These are phyloP conservation scores for Stagonosporopsis vannaccii DNA, from an alignment of 2,329 filamentous ascomycete species.

Conservation along the genomic window DNA sequence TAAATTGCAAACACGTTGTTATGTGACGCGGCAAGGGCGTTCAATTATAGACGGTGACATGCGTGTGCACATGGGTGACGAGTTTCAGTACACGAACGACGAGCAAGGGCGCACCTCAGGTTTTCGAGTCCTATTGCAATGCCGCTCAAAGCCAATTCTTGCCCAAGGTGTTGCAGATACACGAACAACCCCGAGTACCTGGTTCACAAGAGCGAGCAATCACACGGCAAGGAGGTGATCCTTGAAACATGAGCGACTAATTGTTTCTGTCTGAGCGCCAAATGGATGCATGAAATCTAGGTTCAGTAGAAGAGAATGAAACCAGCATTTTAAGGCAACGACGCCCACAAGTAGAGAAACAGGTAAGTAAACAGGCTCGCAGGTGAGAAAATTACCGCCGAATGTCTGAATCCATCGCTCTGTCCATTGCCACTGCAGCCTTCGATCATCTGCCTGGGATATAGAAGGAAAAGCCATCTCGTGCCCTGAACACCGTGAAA, in stretches of 20 bases:
- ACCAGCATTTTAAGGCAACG: slow-evolving; percentile 12
- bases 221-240: neutral
- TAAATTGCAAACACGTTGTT: slow-evolving; percentile 15
- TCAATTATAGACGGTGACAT: slow-evolving; percentile 10
- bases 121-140: slow-evolving; percentile 3
- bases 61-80: slow-evolving; percentile 14
- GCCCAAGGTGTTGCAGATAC: neutral
- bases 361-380: slow-evolving; percentile 12
- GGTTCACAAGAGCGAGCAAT: neutral
- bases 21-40: slow-evolving; percentile 10
- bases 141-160: neutral
- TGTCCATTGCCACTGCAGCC: slow-evolving; percentile 1
- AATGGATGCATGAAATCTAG: slow-evolving; percentile 17
- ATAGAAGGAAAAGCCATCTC: slow-evolving; percentile 23
- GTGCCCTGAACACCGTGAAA: slow-evolving; percentile 40
- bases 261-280: slow-evolving; percentile 23
- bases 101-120: slow-evolving; percentile 12
- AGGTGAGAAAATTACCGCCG: slow-evolving; percentile 11
- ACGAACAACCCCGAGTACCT: neutral
- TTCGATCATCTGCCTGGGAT: slow-evolving; percentile 12
- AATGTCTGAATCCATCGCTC: slow-evolving; percentile 9
- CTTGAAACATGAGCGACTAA: slow-evolving; percentile 9
- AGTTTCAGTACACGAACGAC: slow-evolving; percentile 17
- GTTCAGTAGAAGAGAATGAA: slow-evolving; percentile 6
- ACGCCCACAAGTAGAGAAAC: slow-evolving; percentile 11